Evolutionary conservation across 2,329 filamentous ascomycete species (phyloP), one percentile per base, ranked within the genome.

Genomic region (Fusarium paranaense): DNA sequence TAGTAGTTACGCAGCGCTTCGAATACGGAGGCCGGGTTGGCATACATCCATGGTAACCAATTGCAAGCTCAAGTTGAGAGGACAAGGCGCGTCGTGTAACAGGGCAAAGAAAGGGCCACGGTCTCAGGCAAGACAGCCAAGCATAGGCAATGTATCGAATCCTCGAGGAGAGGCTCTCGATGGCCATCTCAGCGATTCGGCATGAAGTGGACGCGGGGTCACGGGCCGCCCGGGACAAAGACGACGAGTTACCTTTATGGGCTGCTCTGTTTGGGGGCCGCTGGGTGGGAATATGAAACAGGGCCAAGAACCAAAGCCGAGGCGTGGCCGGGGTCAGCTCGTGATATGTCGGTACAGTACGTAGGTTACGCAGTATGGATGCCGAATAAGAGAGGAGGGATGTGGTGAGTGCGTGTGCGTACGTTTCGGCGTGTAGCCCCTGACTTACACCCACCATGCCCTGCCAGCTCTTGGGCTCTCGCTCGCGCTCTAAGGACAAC

Each of bases 361-460:
- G 14, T 37, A 37, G 35, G 35, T 37, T 47, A 25, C 42, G 20
- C 22, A 7, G 22, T 27, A 25, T 47, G 22, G 45, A 38, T 64
- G 37, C 16, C 35, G 16, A 37, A 40, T 57, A 58, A 47, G 32
- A 47, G 35, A 45, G 35, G n/a, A 16, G 7, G n/a, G 35, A 32
- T 25, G 54, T 33, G 32, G 56, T 71, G 40, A 68, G 52, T 54
- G 71, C 37, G 30, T 27, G 42, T 70, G 25, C n/a, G 66, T 72
- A 22, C n/a, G 70, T 73, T 73, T 73, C 66, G 38, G 57, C 38
- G 40, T 66, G 13, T 20, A 64, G 38, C 70, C 71, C 67, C 71
- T 74, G 62, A 67, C 62, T 64, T 66, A 47, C 54, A 60, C 58
- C 13, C 25, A 16, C 20, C 18, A 27, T 38, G 14, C 6, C 20